Conservation (phyloP, 2,329 filamentous ascomycete genomes). For the Ramularia endophylla region DNA sequence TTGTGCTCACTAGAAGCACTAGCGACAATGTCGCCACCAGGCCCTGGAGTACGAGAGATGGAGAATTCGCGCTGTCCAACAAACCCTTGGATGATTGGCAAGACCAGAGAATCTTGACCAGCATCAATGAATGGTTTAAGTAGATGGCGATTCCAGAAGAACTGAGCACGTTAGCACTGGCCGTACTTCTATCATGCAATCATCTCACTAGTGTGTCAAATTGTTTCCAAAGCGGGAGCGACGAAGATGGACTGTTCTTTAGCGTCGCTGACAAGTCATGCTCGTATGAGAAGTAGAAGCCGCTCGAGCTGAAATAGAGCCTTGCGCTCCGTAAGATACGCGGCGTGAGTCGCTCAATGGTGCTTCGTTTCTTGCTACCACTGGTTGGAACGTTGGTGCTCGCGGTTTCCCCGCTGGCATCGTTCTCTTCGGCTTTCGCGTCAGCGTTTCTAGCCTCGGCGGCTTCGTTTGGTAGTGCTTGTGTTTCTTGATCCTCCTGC, state of each 20-base stretch:
- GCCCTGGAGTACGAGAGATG: conserved; percentile 14
- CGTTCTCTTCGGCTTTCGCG: conserved; percentile 5
- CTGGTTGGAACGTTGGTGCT: neutral
- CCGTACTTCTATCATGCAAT: neutral
- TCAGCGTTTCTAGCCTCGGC: too few relatives aligned
- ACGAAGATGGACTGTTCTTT: conserved; percentile 35
- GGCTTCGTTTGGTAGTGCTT: conserved; percentile 25
- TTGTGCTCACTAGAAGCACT: conserved; percentile 6
- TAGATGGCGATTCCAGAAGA: conserved; percentile 87
- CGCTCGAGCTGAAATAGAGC: conserved; percentile 73
- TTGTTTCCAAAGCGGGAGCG: conserved; percentile 60
- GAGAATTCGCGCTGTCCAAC: conserved; percentile 80
- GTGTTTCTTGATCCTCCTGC: conserved; percentile 29
- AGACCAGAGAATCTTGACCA: conserved; percentile 63
- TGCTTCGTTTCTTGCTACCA: conserved; percentile 10
- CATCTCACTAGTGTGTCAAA: conserved; percentile 49
- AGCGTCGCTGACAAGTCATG: conserved; percentile 75
- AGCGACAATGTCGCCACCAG: conserved; percentile 15
- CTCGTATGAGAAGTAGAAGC: conserved; percentile 95
- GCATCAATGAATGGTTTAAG: conserved; percentile 66
- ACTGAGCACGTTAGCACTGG: conserved; percentile 37
- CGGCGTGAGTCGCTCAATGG: conserved; percentile 56
- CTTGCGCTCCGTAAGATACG: conserved; percentile 79
- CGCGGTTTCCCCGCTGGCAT: conserved; percentile 1
- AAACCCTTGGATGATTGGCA: conserved; percentile 91